Conservation (phyloP, 176 grass and related monocot genomes). For the Dactylis glomerata region DNA sequence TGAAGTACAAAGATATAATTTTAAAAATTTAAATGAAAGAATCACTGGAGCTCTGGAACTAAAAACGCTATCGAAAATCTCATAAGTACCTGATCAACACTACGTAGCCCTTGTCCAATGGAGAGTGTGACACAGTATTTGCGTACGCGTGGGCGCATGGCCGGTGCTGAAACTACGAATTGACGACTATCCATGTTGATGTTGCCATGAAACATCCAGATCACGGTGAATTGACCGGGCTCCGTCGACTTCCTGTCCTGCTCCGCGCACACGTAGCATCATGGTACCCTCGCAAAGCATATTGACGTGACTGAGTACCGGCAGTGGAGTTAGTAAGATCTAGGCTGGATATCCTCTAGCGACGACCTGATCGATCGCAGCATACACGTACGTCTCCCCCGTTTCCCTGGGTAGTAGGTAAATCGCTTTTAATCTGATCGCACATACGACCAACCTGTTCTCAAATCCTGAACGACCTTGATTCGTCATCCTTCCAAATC, state of each 20-base stretch:
- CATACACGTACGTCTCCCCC: neutral
- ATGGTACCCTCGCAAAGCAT: neutral
- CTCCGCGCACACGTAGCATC: neutral
- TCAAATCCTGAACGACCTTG: neutral
- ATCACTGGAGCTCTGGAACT: no score
- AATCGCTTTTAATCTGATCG: neutral
- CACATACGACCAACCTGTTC: neutral
- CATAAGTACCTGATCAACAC: no score
- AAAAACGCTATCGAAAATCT: no score
- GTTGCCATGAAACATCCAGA: neutral
- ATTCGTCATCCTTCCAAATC: neutral
- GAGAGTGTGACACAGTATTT: no score
- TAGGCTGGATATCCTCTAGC: no score
- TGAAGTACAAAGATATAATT: no score
- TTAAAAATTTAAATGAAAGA: no score
- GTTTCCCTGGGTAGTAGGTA: neutral
- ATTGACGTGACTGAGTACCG: no score
- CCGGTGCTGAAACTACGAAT: neutral
- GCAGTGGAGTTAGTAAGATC: no score
- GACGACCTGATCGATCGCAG: neutral
- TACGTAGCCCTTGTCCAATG: no score
- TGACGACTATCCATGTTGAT: neutral
- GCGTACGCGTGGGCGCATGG: neutral
- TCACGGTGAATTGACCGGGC: neutral
- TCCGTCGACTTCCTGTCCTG: neutral